Evolutionary conservation across 768 basidiomycete genomes (phyloP).

Genomic region (Leucocoprinus sp.): DNA sequence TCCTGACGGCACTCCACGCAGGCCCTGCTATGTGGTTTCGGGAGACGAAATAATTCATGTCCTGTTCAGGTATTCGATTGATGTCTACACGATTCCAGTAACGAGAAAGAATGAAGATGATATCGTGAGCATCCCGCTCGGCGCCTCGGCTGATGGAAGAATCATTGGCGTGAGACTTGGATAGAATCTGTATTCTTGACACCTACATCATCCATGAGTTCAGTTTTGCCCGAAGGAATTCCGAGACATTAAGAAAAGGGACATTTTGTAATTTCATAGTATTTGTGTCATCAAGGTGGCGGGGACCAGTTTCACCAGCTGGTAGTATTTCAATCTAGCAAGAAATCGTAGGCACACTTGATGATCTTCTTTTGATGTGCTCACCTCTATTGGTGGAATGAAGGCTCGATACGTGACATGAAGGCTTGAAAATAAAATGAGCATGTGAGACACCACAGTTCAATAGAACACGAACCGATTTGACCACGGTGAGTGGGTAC

Average conservation of each 20-base stretch:
- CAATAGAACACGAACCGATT: slow-evolving; percentile 47
- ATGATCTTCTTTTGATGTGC: slow-evolving; percentile 17
- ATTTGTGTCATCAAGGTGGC: slow-evolving; percentile 58
- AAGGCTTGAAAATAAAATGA: slow-evolving; percentile 34
- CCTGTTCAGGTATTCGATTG: slow-evolving; percentile 78
- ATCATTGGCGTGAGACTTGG: slow-evolving; percentile 12
- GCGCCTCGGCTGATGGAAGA: slow-evolving; percentile 46
- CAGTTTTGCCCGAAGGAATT: slow-evolving; percentile 80
- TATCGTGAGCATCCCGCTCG: slow-evolving; percentile 73
- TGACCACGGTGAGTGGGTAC: slow-evolving; percentile 77
- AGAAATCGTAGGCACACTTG: slow-evolving; percentile 10
- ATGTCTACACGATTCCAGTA: slow-evolving; percentile 82
- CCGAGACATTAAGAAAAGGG: slow-evolving; percentile 78
- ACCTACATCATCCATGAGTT: slow-evolving; percentile 76
- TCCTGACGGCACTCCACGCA: slow-evolving; percentile 68
- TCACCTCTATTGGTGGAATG: slow-evolving; percentile 73
- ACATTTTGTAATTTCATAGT: slow-evolving; percentile 62
- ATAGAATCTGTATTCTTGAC: slow-evolving; percentile 13
- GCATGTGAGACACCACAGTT: slow-evolving; percentile 2
- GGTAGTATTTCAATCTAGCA: slow-evolving; percentile 74
- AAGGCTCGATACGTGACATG: slow-evolving; percentile 68
- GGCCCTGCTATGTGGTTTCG: slow-evolving; percentile 52
- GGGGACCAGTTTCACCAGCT: slow-evolving; percentile 76
- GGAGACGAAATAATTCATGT: slow-evolving; percentile 72
- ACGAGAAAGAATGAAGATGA: slow-evolving; percentile 57